A percentile compares a stretch with the other conserved stretches of the same genome.
phyloP scores from a whole-genome alignment of 1,139 yeast species.

The Blastobotrys serpentis region DNA sequence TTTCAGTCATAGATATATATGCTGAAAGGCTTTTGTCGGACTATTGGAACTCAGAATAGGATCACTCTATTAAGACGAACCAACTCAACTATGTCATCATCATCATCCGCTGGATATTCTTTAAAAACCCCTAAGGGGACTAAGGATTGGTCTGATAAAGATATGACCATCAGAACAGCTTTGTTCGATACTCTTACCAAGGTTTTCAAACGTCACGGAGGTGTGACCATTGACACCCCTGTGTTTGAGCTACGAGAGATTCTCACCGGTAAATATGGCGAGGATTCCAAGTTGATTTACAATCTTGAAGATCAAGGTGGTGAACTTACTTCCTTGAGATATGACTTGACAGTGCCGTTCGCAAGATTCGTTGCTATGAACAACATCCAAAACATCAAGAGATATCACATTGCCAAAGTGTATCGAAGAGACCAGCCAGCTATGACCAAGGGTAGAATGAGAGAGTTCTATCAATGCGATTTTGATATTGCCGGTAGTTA shows the following conservation, averaged over 20 bases:
- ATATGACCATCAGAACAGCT: slow-evolving; percentile 90
- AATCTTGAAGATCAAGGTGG: slow-evolving; percentile 98
- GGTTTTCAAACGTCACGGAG: slow-evolving; percentile 92
- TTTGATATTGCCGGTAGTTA: slow-evolving; percentile 91
- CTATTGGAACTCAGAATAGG: neutral
- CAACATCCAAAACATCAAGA: slow-evolving; percentile 80
- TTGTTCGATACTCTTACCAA: slow-evolving; percentile 69
- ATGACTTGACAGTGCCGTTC: slow-evolving; percentile 95
- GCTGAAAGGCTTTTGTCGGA: slow-evolving; percentile 8
- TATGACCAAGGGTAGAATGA: slow-evolving; percentile 99
- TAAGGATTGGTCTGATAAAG: slow-evolving; percentile 94
- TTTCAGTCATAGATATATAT: slow-evolving; percentile 6
- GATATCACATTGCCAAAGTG: slow-evolving; percentile 96
- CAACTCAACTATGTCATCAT: slow-evolving; percentile 5
- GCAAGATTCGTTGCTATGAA: slow-evolving; percentile 97
- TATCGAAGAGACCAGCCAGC: slow-evolving; percentile 99
- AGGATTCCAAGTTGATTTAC: slow-evolving; percentile 92
- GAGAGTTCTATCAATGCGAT: slow-evolving; percentile 98
- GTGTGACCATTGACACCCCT: slow-evolving; percentile 96
- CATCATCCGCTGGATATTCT: slow-evolving; percentile 48
- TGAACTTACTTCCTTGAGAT: slow-evolving; percentile 89
- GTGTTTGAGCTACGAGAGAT: slow-evolving; percentile 95
- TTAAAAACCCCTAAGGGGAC: slow-evolving; percentile 97
- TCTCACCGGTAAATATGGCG: slow-evolving; percentile 95
- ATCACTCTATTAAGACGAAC: neutral